phyloP scores from a whole-genome alignment of 108 stramenopile genomes.

The Discostella pseudostelligera region DNA sequence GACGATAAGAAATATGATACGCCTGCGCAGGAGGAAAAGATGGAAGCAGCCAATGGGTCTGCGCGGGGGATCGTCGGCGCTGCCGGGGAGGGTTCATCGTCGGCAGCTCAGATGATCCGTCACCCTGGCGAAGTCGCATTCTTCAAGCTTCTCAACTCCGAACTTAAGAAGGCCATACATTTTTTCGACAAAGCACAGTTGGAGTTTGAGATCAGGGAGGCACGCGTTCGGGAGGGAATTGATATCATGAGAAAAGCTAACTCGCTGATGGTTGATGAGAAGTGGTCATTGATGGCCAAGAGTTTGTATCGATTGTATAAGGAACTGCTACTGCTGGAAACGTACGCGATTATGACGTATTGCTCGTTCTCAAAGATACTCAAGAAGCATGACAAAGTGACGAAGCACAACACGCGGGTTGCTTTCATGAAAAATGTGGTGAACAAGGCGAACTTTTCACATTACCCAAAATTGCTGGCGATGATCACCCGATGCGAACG shows the following conservation, averaged over 20 bases:
- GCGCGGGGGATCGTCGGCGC: slow-evolving; percentile 6
- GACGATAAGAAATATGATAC: slow-evolving; percentile 3
- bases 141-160: slow-evolving; percentile 84
- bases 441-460: slow-evolving; percentile 83
- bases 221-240: slow-evolving; percentile 84
- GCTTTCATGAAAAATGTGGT: slow-evolving; percentile 88
- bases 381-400: slow-evolving; percentile 99
- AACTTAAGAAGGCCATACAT: slow-evolving; percentile 86
- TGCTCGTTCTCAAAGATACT: slow-evolving; percentile 96
- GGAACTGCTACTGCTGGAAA: slow-evolving; percentile 94
- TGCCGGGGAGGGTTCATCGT: slow-evolving; percentile 8
- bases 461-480: slow-evolving; percentile 65
- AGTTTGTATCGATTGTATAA: slow-evolving; percentile 88
- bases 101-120: slow-evolving; percentile 34
- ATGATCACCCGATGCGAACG: slow-evolving; percentile 72
- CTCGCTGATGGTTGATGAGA: slow-evolving; percentile 78
- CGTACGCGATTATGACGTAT: slow-evolving; percentile 98
- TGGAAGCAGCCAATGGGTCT: slow-evolving; percentile 1
- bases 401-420: slow-evolving; percentile 76
- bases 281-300: slow-evolving; percentile 85
- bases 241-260: slow-evolving; percentile 74
- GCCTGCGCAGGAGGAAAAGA: slow-evolving; percentile 22
- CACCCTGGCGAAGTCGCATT: slow-evolving; percentile 85
- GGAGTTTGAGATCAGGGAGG: slow-evolving; percentile 82
- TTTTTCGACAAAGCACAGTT: slow-evolving; percentile 82